Evolutionary conservation across 169 alveolate species (phyloP), one percentile per base, ranked within the genome.

Genomic region (Eimeria falciformis): DNA sequence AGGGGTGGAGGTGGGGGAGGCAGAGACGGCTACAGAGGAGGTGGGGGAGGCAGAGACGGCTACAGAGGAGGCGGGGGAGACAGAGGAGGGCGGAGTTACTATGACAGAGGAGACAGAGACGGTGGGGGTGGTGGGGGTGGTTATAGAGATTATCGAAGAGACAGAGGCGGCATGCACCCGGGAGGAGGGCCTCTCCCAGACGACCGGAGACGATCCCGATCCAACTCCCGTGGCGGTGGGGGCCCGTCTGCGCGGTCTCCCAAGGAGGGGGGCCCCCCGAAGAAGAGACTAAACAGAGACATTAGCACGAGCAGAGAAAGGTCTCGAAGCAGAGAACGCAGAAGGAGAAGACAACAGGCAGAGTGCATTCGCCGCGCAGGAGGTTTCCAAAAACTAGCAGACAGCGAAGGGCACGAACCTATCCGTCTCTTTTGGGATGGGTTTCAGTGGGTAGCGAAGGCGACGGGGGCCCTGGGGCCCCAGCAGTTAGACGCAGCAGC

Each of bases 391-490:
- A 96, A 95, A 79, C 91, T 97, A 68, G 99, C 99, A 18, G 98
- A 97, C 73, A 96, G 96, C 62, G 99, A 97, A 58, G 98, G 98
- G 0, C 97, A 97, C 56, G 98, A 97, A 81, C 96, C 99, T 5
- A 97, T 97, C 23, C 95, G 97, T 27, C 97, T 97, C 21, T 97
- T 97, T 92, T 97, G 98, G 98, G 99, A 97, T 87, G 99, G 99
- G 3, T 97, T 97, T 90, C 99, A 97, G 94, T 97, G 99, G 99
- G 98, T 97, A 43, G 98, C 99, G 14, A 97, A 97, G 92, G 96
- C 98, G 2, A 97, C 94, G 53, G 92, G 93, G 91, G 90, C 98
- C 66, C 93, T 93, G 92, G 89, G 53, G 65, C 85, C 78, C 43
- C 93, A 86, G 95, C 94, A 46, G 43, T 43, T 55, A 23, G 98